phyloP scores from a whole-genome alignment of 345 rosid species.

The Lepidium africanum region DNA sequence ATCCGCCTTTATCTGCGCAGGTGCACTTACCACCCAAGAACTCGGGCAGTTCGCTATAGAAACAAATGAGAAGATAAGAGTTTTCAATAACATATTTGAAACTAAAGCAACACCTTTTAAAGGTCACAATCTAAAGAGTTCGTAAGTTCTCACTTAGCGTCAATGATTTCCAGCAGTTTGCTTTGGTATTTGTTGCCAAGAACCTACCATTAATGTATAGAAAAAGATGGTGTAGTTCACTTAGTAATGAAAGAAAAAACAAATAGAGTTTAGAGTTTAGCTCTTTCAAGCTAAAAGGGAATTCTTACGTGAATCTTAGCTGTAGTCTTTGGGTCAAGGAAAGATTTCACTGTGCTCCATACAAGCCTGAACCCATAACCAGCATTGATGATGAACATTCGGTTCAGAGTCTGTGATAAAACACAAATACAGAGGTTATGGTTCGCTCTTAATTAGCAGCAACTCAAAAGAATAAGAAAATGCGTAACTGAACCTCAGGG shows the following conservation, averaged over 20 bases:
- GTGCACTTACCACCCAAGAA: slow-evolving; percentile 85
- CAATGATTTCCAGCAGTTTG: slow-evolving; percentile 87
- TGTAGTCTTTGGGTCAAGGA: slow-evolving; percentile 91
- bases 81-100: not conserved
- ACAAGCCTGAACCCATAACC: slow-evolving; percentile 85
- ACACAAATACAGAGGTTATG: not conserved
- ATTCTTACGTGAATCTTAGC: slow-evolving; percentile 81
- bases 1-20: slow-evolving; percentile 78
- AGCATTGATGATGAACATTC: slow-evolving; percentile 96
- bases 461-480: no score
- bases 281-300: not conserved
- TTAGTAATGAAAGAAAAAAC: not conserved
- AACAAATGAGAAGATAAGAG: not conserved
- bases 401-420: slow-evolving; percentile 68
- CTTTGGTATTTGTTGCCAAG: slow-evolving; percentile 86
- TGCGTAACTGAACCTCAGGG: slow-evolving; percentile 53
- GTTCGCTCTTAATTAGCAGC: not conserved
- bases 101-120: slow-evolving; percentile 1
- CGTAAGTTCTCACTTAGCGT: slow-evolving; percentile 48
- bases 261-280: not conserved
- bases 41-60: slow-evolving; percentile 74
- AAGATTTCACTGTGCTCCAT: slow-evolving; percentile 79
- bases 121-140: not conserved
- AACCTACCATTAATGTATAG: slow-evolving; percentile 40
- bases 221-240: not conserved